Base-by-base conservation (phyloP, 2,329 filamentous ascomycete genomes). In the Sporothrix curviconia region DNA sequence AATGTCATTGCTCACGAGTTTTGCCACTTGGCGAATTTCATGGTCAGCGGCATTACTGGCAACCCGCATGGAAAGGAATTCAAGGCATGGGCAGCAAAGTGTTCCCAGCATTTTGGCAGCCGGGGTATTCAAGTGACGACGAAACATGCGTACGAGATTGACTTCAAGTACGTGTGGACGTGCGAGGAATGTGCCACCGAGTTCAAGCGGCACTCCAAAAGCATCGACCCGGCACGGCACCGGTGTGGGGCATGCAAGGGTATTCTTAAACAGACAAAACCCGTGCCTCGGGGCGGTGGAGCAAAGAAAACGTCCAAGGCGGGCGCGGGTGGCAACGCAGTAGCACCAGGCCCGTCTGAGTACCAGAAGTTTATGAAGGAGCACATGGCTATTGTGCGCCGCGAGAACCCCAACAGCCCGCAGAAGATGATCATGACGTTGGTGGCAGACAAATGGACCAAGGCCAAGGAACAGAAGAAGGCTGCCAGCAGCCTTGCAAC, bases 1-100 rank as follows among this genome's bases (percentile, higher is more conserved):
- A 96, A 96, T 70, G 91, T 94, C 0, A 74, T 97, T n/a, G 90
- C 92, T 0, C 94, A 99, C 69, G 94, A 99, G 66, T 97, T 94
- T 74, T 97, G 94, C 70, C 94, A 99, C 68, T 75, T 97, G 1
- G 86, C 90, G 43, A 95, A 91, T 66, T 96, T 92, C 70, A 95
- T 97, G 84, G 76, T 97, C 61, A 86, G 80, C 50, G 83, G 85
- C 36, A 36, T 64, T 12, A 63, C 61, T 6, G 51, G 44, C 28
- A 61, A 65, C 39, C 64, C 64, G 7, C 64, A 66, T 36, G 64
- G 64, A 19, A 58, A 55, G n/a, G 63, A 65, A 47, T 66, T 66
- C 61, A 66, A 64, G 59, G 56, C 58, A 12, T 66, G 64, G 64
- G 64, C 62, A 5, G 57, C 57, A 3, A 25, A 55, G 69, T 82